Conservation (phyloP, 768 basidiomycete genomes). For the Solioccasus polychromus region DNA sequence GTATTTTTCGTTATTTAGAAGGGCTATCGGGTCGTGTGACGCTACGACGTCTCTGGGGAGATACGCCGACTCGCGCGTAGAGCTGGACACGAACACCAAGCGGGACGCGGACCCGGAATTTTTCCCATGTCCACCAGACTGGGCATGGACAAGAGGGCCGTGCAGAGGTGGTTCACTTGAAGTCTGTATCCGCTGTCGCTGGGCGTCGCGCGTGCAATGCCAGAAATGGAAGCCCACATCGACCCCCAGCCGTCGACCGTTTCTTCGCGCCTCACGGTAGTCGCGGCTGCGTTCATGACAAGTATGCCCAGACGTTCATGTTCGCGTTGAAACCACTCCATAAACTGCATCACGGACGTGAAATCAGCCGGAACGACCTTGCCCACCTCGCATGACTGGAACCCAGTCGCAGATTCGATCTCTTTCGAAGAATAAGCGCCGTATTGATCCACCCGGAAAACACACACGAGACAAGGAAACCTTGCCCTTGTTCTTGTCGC, state of each 20-base stretch:
- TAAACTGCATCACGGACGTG: conserved; percentile 11
- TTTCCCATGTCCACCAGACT: conserved; percentile 24
- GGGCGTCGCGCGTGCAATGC: no score
- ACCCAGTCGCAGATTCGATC: conserved; percentile 26
- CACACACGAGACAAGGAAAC: fast-evolving
- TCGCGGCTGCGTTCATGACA: conserved; percentile 42
- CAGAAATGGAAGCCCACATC: conserved; percentile 27
- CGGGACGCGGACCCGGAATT: conserved; percentile 21
- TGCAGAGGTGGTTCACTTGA: conserved; percentile 36
- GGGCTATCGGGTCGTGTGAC: conserved; percentile 22
- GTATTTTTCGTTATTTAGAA: conserved; percentile 21
- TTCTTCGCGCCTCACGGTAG: conserved; percentile 6
- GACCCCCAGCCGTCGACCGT: conserved; percentile 48
- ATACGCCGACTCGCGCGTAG: conserved; percentile 16
- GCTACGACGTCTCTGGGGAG: conserved; percentile 19
- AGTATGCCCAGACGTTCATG: conserved; percentile 29
- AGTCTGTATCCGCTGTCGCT: conserved; percentile 18
- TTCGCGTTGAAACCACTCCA: conserved; percentile 6
- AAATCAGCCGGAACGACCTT: conserved; percentile 14
- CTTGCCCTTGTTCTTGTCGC: conserved; percentile 11
- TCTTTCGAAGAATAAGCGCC: conserved; percentile 9
- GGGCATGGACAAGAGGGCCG: conserved; percentile 31
- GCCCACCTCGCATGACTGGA: conserved; percentile 31
- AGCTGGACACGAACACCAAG: conserved; percentile 34
- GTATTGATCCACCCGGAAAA: no score